These are phyloP conservation scores for Athelia sp. DNA, from an alignment of 1,284 basidiomycete genomes.

Conservation along the genomic window DNA sequence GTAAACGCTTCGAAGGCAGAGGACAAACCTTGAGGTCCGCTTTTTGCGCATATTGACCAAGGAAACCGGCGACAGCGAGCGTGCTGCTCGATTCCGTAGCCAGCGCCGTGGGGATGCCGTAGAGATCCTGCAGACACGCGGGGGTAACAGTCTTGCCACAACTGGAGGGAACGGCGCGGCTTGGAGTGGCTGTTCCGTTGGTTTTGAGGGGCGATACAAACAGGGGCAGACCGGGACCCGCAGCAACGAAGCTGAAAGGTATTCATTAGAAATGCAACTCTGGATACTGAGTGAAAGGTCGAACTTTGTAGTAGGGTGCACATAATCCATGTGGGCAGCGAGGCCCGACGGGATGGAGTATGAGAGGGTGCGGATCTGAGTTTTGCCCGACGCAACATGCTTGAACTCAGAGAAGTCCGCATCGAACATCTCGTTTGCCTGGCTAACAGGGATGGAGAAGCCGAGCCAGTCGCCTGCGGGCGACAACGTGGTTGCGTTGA, in stretches of 20 bases:
- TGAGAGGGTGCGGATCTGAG: slow-evolving; percentile 33
- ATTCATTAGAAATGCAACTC: slow-evolving; percentile 9
- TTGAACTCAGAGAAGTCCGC: slow-evolving; percentile 33
- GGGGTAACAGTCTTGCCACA: slow-evolving; percentile 34
- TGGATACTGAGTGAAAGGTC: slow-evolving; percentile 11
- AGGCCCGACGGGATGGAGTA: slow-evolving; percentile 37
- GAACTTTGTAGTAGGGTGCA: slow-evolving; percentile 40
- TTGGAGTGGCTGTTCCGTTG: slow-evolving; percentile 13
- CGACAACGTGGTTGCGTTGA: slow-evolving; percentile 24
- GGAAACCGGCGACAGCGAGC: slow-evolving; percentile 36
- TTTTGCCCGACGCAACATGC: slow-evolving; percentile 27
- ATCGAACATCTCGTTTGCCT: slow-evolving; percentile 38
- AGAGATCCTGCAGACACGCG: slow-evolving; percentile 34
- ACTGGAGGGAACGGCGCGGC: slow-evolving; percentile 22
- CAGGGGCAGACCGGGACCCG: slow-evolving; percentile 11
- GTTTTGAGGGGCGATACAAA: slow-evolving; percentile 9
- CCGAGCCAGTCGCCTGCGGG: slow-evolving; percentile 38
- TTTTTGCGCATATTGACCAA: slow-evolving; percentile 35
- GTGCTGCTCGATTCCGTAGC: slow-evolving; percentile 27
- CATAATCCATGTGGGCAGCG: slow-evolving; percentile 31
- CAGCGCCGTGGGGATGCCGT: slow-evolving; percentile 31
- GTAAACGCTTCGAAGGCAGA: neutral
- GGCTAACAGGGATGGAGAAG: slow-evolving; percentile 33
- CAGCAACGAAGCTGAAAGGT: slow-evolving; percentile 25
- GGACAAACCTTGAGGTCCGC: slow-evolving; percentile 34